Evolutionary conservation across 2,329 filamentous ascomycete species (phyloP), one percentile per base, ranked within the genome.

Genomic region (Ceratocystis papillata): DNA sequence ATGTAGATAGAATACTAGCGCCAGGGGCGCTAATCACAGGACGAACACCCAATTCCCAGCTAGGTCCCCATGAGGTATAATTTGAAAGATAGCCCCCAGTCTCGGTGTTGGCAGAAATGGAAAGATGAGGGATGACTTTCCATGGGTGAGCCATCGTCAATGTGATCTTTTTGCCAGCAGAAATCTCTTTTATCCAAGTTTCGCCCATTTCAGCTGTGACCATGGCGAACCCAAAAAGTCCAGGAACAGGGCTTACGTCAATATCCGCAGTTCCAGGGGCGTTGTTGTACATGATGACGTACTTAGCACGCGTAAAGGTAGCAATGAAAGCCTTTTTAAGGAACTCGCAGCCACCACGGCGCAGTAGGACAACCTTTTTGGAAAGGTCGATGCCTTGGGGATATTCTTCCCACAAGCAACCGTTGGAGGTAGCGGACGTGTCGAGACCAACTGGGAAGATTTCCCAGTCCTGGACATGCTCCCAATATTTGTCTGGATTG

Each of bases 251-350:
- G 0, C 71, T 69, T 2, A 76, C 73, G 46, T 76, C 73, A 10
- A 77, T 75, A 6, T 70, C 68, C 3, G 71, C 69, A 2, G 77
- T 74, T 15, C 74, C 76, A 5, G 70, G 69, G 3, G 72, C 73
- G 69, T 81, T 83, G 76, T 86, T 86, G 74, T 86, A 87, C 70
- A 85, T 76, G 69, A 87, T 73, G 65, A 87, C 73, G 69, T 86
- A 85, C 71, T 81, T 79, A 62, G 83, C 85, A 10, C 85, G 85
- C 62, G 77, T 77, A 5, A 76, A 77, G 1, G 75, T 79, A 3
- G 81, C 80, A 67, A 83, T 81, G 50, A 75, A 71, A 1, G 78
- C 79, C 75, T 87, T 86, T 12, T 77, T 70, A 1, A 76, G 75
- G 67, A 85, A 85, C 0, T 77, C 77, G 72, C 84, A 87, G 7